Conservation (phyloP, 2,329 filamentous ascomycete genomes). For the Trichoderma lentiforme region DNA sequence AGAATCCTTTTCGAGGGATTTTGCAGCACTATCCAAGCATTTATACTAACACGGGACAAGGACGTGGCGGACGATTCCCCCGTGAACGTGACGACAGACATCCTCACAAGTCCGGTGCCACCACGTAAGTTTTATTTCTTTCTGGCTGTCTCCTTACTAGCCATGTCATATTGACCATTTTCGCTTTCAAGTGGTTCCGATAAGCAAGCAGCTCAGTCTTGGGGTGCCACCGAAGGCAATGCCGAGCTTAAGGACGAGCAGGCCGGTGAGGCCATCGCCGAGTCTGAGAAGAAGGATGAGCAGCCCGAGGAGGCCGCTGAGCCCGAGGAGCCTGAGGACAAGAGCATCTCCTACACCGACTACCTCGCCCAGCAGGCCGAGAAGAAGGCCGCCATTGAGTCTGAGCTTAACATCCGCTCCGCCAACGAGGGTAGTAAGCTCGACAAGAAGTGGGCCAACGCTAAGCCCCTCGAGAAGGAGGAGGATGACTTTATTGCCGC, state of each 20-base stretch:
- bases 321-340: conserved; percentile 64
- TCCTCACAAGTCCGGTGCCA: conserved; percentile 40
- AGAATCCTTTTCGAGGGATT: not conserved
- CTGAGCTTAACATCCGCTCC: conserved; percentile 69
- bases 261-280: conserved; percentile 84
- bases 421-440: conserved; percentile 86
- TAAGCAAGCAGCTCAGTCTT: conserved; percentile 85
- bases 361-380: conserved; percentile 72
- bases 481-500: conserved; percentile 74
- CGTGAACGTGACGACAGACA: conserved; percentile 58
- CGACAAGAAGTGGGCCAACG: conserved; percentile 90
- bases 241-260: conserved; percentile 89
- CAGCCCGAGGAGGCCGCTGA: conserved; percentile 47
- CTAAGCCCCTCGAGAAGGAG: conserved; percentile 67
- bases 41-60: conserved; percentile 32
- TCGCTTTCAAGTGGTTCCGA: conserved; percentile 62
- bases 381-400: conserved; percentile 72
- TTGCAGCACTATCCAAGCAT: not conserved
- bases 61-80: conserved; percentile 52
- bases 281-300: conserved; percentile 75
- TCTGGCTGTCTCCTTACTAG: not conserved
- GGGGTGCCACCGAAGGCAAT: conserved; percentile 78
- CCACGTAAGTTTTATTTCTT: conserved; percentile 41
- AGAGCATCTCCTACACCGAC: conserved; percentile 83
- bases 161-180: conserved; percentile 22